These are phyloP conservation scores for Suhomyces xylopsoci DNA, from an alignment of 805 yeast genomes.

Conservation along the genomic window DNA sequence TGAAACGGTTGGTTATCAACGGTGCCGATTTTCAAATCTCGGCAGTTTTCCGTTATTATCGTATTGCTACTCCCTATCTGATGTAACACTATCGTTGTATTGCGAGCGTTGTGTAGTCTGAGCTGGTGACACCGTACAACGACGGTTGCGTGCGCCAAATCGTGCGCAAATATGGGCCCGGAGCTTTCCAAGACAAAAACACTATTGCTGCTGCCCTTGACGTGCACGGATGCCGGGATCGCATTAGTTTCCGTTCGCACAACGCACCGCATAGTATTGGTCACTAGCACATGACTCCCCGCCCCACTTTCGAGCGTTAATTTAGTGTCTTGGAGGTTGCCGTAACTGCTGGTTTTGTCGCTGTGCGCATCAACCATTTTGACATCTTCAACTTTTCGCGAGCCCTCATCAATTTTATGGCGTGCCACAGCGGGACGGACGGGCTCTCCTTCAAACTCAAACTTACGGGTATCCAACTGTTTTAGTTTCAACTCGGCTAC, in stretches of 20 bases:
- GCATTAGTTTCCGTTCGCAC: not conserved
- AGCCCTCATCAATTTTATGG: not conserved
- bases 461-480: constrained; percentile 14
- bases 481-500: constrained; percentile 17
- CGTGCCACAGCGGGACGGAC: not conserved
- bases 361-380: not conserved
- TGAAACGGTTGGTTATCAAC: constrained; percentile 5
- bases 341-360: not conserved
- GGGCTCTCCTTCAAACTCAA: constrained; percentile 32
- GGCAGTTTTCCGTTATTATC: constrained; percentile 31
- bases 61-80: constrained; percentile 17
- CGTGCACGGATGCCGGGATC: constrained; percentile 20
- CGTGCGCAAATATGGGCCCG: constrained; percentile 32
- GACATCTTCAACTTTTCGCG: not conserved
- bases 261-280: constrained; percentile 9
- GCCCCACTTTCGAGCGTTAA: not conserved
- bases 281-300: constrained; percentile 12
- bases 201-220: constrained; percentile 15
- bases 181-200: constrained; percentile 16
- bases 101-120: constrained; percentile 22
- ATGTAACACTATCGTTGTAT: constrained; percentile 15
- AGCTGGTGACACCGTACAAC: constrained; percentile 28
- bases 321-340: not conserved
- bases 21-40: constrained; percentile 13
- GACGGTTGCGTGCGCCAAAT: constrained; percentile 16